Evolutionary conservation across 495 filamentous ascomycete genomes (phyloP), one percentile per base, ranked within the genome.

Genomic region (Cryomyces minteri): DNA sequence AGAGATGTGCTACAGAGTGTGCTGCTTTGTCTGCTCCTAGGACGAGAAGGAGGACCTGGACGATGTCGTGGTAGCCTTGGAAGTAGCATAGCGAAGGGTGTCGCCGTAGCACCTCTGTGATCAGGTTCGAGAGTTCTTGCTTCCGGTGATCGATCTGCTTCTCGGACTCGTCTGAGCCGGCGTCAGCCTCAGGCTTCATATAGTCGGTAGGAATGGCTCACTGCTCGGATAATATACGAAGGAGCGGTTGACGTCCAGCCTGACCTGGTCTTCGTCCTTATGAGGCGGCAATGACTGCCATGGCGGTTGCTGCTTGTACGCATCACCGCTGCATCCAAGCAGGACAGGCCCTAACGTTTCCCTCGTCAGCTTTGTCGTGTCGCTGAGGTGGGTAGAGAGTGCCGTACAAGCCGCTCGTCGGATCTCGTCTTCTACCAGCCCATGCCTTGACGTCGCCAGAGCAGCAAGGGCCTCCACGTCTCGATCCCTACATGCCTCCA

Each of bases 41-140:
- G 5, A 93, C 84, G 11, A 98, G 71, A 4, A 95, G 73, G 40
- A 98, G 68, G n/a, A 98, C 90, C 59, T 96, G 92, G 50, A 82
- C 88, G 55, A 98, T 95, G 62, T 98, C 90, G 58, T 98, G 90
- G 62, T 93, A 98, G 49, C 90, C 90, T 68, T 98, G 90, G 64
- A 96, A 96, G 63, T 98, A 98, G 63, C 75, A 82, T 9, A 98
- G 77, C 66, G 81, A 78, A 4, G 90, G 92, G 54, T 94, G 70
- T 7, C 73, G 70, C 12, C 90, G 73, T 28, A 95, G 71, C 14
- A 86, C 72, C 49, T 78, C 68, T 37, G 69, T 72, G 56, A 95
- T 94, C 14, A 95, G 65, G 46, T 71, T 59, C 10, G 78, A 85
- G 25, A 94, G 71, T 57, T 84, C 74, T 37, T 63, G 51, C 54